Evolutionary conservation across 2,329 filamentous ascomycete species (phyloP).

Genomic region (Coniochaeta prunicola): DNA sequence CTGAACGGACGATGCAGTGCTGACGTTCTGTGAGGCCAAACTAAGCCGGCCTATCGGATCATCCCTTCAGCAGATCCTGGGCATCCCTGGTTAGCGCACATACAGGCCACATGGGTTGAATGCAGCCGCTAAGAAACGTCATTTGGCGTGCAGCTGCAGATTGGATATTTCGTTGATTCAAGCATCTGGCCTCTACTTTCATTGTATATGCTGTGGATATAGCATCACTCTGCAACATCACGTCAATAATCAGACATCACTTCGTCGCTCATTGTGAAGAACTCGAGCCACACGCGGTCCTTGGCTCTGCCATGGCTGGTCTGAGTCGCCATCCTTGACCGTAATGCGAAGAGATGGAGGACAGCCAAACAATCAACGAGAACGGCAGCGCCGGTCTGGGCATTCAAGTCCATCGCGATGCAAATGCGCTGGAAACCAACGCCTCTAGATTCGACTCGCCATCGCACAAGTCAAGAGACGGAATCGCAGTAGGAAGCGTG

Average conservation of each 20-base stretch:
- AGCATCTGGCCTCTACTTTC: background rate
- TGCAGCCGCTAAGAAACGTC: slow-evolving; percentile 6
- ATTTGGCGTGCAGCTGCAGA: background rate
- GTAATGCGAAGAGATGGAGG: background rate
- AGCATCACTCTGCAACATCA: background rate
- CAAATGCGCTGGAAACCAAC: background rate
- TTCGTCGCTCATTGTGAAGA: background rate
- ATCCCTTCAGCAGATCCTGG: too few species aligned
- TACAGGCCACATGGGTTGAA: slow-evolving; percentile 11
- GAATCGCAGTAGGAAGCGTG: background rate
- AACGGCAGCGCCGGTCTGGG: background rate
- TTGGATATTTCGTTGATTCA: background rate
- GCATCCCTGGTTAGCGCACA: slow-evolving; percentile 14
- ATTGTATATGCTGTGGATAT: too few species aligned
- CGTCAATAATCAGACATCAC: background rate
- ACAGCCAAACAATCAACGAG: background rate
- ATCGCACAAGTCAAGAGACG: background rate
- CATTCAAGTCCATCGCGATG: background rate
- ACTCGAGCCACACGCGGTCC: background rate
- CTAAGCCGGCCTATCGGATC: too few species aligned
- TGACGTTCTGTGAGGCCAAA: too few species aligned
- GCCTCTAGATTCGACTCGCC: background rate
- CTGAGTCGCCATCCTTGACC: background rate
- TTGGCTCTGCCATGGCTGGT: background rate
- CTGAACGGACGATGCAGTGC: too few species aligned